Evolutionary conservation across 2,329 filamentous ascomycete genomes (phyloP).

Genomic region (Aspergillus texensis): DNA sequence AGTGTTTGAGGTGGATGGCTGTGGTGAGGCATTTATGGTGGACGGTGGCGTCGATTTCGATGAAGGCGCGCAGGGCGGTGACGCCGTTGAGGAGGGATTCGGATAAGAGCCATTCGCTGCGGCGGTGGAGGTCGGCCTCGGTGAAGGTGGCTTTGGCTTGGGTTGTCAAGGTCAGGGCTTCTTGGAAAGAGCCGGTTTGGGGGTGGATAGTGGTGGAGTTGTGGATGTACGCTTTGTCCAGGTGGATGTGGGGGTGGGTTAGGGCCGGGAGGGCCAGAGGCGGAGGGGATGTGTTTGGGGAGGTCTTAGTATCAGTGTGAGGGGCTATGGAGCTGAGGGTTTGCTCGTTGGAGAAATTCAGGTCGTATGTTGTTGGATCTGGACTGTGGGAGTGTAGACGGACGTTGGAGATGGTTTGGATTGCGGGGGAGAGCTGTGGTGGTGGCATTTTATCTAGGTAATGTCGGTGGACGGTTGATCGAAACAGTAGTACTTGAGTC

Average conservation of each 20-base stretch:
- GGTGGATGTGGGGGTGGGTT: conserved; percentile 73
- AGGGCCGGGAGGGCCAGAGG: conserved; percentile 56
- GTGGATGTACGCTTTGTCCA: conserved; percentile 57
- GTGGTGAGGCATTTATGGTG: conserved; percentile 59
- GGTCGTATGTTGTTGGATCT: conserved; percentile 33
- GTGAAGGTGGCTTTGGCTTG: conserved; percentile 67
- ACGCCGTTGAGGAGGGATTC: conserved; percentile 67
- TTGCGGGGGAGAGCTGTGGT: conserved; percentile 31
- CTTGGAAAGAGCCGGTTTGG: conserved; percentile 61
- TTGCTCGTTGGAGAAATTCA: conserved; percentile 25
- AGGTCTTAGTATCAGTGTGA: not conserved
- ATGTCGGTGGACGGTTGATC: too few relatives aligned
- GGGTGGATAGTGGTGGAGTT: conserved; percentile 59
- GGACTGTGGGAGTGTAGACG: conserved; percentile 24
- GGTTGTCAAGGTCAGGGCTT: conserved; percentile 63
- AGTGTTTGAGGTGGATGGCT: conserved; percentile 59
- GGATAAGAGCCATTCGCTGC: conserved; percentile 67
- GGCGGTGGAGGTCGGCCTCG: conserved; percentile 62
- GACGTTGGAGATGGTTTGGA: conserved; percentile 29
- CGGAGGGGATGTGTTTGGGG: conserved; percentile 5
- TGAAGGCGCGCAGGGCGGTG: conserved; percentile 70
- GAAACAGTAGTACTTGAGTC: too few relatives aligned
- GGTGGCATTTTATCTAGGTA: not conserved
- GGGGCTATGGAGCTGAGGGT: not conserved
- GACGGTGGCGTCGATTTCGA: conserved; percentile 69